phyloP scores from a whole-genome alignment of 805 yeast genomes.

The Lachancea fermentati region DNA sequence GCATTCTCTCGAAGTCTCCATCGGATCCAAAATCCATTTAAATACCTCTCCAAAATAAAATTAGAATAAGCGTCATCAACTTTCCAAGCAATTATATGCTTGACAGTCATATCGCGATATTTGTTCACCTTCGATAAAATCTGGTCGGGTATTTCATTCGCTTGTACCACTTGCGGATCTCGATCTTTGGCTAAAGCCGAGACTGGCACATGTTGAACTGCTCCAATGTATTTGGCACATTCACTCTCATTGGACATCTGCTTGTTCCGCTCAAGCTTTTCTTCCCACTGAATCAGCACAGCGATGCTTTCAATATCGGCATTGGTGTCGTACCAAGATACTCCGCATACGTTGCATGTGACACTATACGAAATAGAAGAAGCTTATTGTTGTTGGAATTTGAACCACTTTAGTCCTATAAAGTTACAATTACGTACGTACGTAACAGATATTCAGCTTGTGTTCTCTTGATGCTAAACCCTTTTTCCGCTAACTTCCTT shows the following conservation, averaged over 20 bases:
- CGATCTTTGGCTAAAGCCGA: background rate
- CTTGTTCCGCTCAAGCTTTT: too few relatives aligned
- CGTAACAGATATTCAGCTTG: background rate
- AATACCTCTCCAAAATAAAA: conserved; percentile 21
- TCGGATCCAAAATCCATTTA: conserved; percentile 15
- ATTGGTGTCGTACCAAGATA: too few relatives aligned
- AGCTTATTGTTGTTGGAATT: too few relatives aligned
- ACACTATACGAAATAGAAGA: too few relatives aligned
- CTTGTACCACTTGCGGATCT: background rate
- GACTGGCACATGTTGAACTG: background rate
- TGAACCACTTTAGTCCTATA: background rate
- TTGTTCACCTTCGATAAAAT: conserved; percentile 1
- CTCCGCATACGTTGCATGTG: too few relatives aligned
- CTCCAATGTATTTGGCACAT: conserved; percentile 1
- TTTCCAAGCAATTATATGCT: background rate
- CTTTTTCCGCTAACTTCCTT: conserved; percentile 19
- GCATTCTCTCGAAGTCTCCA: conserved; percentile 11
- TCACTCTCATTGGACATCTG: background rate
- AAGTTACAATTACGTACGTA: background rate
- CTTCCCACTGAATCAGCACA: too few relatives aligned
- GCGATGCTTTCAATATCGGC: too few relatives aligned
- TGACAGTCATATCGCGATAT: background rate
- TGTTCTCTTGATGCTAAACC: background rate
- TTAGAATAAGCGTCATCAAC: background rate
- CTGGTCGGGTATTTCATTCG: conserved; percentile 6